phyloP scores from a whole-genome alignment of 1,139 yeast genomes.

The Trichomonascaceae sp. region DNA sequence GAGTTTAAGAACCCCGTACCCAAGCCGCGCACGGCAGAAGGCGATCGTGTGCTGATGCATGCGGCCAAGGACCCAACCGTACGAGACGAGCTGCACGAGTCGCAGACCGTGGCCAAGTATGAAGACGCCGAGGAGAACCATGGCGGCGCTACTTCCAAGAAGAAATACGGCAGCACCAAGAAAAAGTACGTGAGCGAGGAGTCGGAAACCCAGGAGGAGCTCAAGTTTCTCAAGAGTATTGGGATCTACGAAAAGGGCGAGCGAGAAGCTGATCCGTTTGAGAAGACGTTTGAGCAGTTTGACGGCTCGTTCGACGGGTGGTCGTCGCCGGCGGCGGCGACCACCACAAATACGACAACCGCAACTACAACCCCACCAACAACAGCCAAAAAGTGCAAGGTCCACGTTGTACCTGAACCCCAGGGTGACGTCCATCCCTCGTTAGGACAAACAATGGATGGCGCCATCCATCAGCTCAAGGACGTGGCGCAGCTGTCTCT shows the following conservation, averaged over 20 bases:
- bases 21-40: constrained; percentile 25
- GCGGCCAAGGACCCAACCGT: constrained; percentile 25
- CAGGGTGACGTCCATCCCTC: constrained; percentile 25
- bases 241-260: constrained; percentile 18
- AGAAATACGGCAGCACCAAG: constrained; percentile 6
- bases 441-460: constrained; percentile 28
- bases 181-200: constrained; percentile 10
- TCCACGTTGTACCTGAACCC: constrained; percentile 27
- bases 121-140: constrained; percentile 21
- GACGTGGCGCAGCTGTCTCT: constrained; percentile 23
- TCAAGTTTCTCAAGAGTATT: constrained; percentile 20
- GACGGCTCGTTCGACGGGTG: constrained; percentile 2
- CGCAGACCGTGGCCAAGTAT: constrained; percentile 22
- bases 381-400: constrained; percentile 6
- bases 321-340: neutral
- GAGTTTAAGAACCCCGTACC: constrained; percentile 23
- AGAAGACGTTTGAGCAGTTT: no score
- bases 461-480: constrained; percentile 21
- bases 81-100: constrained; percentile 19
- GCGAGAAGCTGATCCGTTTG: no score
- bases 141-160: constrained; percentile 17
- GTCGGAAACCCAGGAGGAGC: constrained; percentile 18
- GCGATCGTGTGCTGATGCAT: constrained; percentile 25
- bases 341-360: no score
- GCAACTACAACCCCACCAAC: no score